These are phyloP conservation scores for Fraxinus xanthoxyloides DNA, from an alignment of 305 asterid genomes.

Conservation along the genomic window DNA sequence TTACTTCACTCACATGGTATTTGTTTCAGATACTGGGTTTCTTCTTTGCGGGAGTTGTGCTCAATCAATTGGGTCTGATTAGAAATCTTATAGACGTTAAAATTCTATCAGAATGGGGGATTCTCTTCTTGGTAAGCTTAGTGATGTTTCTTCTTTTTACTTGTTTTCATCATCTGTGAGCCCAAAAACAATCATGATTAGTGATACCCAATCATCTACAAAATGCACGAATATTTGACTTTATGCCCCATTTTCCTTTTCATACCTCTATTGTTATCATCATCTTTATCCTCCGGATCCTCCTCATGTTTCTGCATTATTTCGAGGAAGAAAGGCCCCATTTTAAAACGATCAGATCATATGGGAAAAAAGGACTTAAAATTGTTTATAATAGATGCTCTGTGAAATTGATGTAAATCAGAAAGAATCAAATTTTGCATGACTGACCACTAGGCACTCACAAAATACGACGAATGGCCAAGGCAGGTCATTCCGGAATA, in stretches of 20 bases:
- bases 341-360: background rate
- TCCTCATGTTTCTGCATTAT: background rate
- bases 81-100: slow-evolving; percentile 88
- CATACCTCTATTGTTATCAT: background rate
- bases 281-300: background rate
- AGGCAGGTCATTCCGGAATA: background rate
- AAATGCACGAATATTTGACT: slow-evolving; percentile 1
- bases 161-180: background rate
- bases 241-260: background rate
- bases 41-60: slow-evolving; percentile 97
- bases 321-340: background rate
- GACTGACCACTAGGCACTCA: background rate
- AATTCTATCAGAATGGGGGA: slow-evolving; percentile 98
- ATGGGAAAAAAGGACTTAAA: background rate
- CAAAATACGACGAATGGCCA: background rate
- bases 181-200: background rate
- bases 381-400: background rate
- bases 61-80: slow-evolving; percentile 86
- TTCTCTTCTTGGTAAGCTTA: slow-evolving; percentile 85
- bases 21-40: slow-evolving; percentile 92
- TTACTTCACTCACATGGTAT: background rate
- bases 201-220: background rate
- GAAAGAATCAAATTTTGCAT: background rate
- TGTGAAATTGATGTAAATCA: background rate
- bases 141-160: background rate